Percentiles rank a stretch among this genome's conserved stretches.
phyloP scores from a whole-genome alignment of 768 basidiomycete genomes.

The Trametes sanguinea region DNA sequence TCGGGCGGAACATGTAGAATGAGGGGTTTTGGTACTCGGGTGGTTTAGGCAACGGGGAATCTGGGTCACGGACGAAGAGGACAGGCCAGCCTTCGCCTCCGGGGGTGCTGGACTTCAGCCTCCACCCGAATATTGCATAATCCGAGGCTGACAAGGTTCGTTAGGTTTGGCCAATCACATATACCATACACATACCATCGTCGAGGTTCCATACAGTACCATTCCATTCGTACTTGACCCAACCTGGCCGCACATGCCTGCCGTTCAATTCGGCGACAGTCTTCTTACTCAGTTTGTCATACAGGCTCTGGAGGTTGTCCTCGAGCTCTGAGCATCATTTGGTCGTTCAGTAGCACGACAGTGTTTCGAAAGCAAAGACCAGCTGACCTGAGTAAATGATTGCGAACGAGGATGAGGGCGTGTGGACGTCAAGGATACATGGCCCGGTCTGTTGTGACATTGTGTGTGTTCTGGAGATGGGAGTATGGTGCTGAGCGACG shows the following conservation, averaged over 20 bases:
- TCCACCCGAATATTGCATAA: conserved; percentile 83
- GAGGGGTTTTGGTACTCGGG: conserved; percentile 69
- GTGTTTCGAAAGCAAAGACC: not conserved
- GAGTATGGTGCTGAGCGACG: not conserved
- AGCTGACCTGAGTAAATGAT: conserved; percentile 72
- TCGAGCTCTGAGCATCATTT: conserved; percentile 54
- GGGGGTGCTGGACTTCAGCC: conserved; percentile 49
- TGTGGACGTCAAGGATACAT: conserved; percentile 70
- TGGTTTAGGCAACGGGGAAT: conserved; percentile 56
- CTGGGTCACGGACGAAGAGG: conserved; percentile 64
- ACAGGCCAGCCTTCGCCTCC: conserved; percentile 44
- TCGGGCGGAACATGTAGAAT: conserved; percentile 59
- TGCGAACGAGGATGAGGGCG: conserved; percentile 72
- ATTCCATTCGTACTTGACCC: conserved; percentile 87
- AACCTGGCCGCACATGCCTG: conserved; percentile 69
- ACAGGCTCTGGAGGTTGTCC: conserved; percentile 63
- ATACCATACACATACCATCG: conserved; percentile 57
- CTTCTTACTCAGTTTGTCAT: conserved; percentile 74
- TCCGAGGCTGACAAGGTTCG: conserved; percentile 61
- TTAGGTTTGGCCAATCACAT: not conserved
- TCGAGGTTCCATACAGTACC: conserved; percentile 83
- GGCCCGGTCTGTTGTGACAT: conserved; percentile 33
- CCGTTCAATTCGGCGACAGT: conserved; percentile 56
- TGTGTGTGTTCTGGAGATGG: conserved; percentile 25
- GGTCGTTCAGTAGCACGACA: conserved; percentile 7